phyloP scores from a whole-genome alignment of 345 rosid species.

The Melaleuca quinquenervia region DNA sequence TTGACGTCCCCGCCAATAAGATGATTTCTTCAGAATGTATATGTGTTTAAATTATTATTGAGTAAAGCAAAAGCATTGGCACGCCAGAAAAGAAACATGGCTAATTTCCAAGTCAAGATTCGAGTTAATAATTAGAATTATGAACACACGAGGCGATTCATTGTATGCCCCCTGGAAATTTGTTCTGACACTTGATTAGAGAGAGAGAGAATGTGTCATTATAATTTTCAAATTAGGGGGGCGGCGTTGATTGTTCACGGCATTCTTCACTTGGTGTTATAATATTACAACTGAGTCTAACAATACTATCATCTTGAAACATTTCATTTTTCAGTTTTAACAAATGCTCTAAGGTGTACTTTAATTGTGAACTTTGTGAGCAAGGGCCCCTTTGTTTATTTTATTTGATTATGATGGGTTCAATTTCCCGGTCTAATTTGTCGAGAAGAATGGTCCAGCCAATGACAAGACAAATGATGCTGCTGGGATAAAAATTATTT shows the following conservation, averaged over 20 bases:
- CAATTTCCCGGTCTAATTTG: background rate
- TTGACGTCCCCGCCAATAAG: background rate
- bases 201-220: background rate
- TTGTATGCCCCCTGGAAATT: background rate
- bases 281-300: background rate
- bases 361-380: background rate
- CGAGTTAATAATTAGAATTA: background rate
- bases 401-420: background rate
- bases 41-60: background rate
- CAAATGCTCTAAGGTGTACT: background rate
- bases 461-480: background rate
- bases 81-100: background rate
- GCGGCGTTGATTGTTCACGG: fast-evolving
- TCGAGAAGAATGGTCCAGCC: background rate
- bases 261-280: background rate
- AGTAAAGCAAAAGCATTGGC: background rate
- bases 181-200: background rate
- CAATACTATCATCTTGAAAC: background rate
- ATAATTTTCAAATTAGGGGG: background rate
- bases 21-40: background rate
- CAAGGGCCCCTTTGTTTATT: background rate
- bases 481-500: background rate
- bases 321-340: background rate
- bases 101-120: background rate
- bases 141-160: background rate